Evolutionary conservation across 1,284 basidiomycete genomes (phyloP), one percentile per base, ranked within the genome.

Genomic region (Ceratobasidium sp.): DNA sequence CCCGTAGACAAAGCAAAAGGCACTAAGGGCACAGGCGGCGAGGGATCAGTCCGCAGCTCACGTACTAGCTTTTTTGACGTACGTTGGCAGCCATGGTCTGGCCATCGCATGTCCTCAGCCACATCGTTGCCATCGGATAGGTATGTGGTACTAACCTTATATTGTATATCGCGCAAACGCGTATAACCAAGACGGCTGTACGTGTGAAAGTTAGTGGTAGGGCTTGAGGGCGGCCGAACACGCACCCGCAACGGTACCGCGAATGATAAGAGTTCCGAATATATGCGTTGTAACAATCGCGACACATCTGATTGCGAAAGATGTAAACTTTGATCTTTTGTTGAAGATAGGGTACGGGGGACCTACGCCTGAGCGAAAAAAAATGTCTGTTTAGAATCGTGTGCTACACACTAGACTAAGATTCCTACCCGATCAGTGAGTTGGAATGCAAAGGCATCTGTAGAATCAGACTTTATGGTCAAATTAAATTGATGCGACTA

Each of bases 301-400:
- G 23, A 60, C 2, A 23, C 58, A 60, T 23, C 58, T 60, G 28
- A n/a, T n/a, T n/a, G n/a, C n/a, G n/a, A n/a, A n/a, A n/a, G n/a
- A n/a, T n/a, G n/a, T n/a, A n/a, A n/a, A n/a, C n/a, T n/a, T n/a
- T n/a, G n/a, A n/a, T n/a, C n/a, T n/a, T n/a, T n/a, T n/a, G n/a
- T n/a, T n/a, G n/a, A n/a, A n/a, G n/a, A n/a, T n/a, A n/a, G n/a
- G n/a, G n/a, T n/a, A n/a, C n/a, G n/a, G n/a, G n/a, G n/a, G 8
- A 12, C 36, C 6, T 39, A 39, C 36, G 36, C 36, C 36, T 39
- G 14, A 14, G 5, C 14, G 14, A 6, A n/a, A n/a, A 39, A 39
- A 39, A 39, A 39, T 6, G 6, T 6, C 6, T 5, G 14, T 39
- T 39, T 6, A 39, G 14, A 39, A 6, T 14, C 5, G 14, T 39